A percentile compares a stretch with the other conserved stretches of the same genome.
Evolutionary conservation across 169 alveolate species (phyloP).

Genomic region (Plasmodium gaboni): DNA sequence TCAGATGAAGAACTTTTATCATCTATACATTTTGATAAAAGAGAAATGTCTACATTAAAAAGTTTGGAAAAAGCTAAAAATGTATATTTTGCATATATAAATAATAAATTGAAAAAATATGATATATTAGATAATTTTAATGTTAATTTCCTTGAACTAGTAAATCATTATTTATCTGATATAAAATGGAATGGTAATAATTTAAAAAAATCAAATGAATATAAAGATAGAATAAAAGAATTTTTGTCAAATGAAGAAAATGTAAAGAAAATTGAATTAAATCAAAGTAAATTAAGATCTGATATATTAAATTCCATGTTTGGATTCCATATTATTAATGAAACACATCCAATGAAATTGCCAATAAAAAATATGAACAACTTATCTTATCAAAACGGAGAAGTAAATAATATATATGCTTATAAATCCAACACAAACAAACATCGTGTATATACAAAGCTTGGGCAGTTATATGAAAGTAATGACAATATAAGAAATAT

Average conservation of each 20-base stretch:
- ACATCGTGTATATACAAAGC: neutral
- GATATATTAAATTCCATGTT: slow-evolving; percentile 61
- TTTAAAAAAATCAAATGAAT: neutral
- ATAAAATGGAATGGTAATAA: neutral
- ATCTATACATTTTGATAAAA: neutral
- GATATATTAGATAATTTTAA: slow-evolving; percentile 18
- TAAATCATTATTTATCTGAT: neutral
- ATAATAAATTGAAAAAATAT: slow-evolving; percentile 4
- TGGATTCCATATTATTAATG: slow-evolving; percentile 61
- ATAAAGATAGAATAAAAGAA: neutral
- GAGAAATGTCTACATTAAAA: slow-evolving; percentile 14
- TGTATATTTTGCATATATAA: slow-evolving; percentile 29
- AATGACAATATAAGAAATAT: too few relatives aligned
- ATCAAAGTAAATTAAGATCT: slow-evolving; percentile 25
- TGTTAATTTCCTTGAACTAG: slow-evolving; percentile 8
- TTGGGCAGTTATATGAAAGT: neutral
- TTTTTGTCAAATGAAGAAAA: slow-evolving; percentile 29
- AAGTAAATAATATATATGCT: neutral
- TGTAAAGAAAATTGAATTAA: slow-evolving; percentile 2
- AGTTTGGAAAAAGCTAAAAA: slow-evolving; percentile 37
- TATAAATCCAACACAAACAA: neutral
- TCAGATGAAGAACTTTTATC: slow-evolving; percentile 27
- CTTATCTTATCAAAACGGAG: neutral
- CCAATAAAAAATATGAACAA: slow-evolving; percentile 38
- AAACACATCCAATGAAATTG: slow-evolving; percentile 49